phyloP scores from a whole-genome alignment of 2,329 filamentous ascomycete species.

The Fusarium verticillioides region DNA sequence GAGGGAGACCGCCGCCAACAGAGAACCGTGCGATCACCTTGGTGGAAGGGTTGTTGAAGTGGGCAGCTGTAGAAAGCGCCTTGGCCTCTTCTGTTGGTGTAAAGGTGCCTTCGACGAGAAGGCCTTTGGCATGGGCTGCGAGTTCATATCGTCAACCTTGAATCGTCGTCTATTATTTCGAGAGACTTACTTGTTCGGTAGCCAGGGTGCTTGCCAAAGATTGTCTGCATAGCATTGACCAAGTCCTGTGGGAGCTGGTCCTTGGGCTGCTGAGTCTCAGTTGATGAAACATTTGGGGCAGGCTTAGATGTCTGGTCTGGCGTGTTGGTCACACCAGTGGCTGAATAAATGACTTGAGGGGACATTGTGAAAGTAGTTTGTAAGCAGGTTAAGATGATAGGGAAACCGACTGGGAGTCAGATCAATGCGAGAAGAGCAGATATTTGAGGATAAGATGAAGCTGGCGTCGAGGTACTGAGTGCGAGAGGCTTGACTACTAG shows the following conservation, averaged over 20 bases:
- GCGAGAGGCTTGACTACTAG: too few species aligned
- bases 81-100: slow-evolving; percentile 18
- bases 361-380: not conserved
- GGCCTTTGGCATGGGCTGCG: slow-evolving; percentile 8
- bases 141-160: too few species aligned
- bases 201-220: slow-evolving; percentile 25
- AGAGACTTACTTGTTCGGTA: slow-evolving; percentile 17
- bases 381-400: fast-evolving
- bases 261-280: not conserved
- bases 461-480: fast-evolving
- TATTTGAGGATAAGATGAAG: not conserved
- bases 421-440: not conserved
- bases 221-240: slow-evolving; percentile 22
- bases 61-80: slow-evolving; percentile 9
- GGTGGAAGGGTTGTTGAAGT: slow-evolving; percentile 17
- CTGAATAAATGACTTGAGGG: not conserved
- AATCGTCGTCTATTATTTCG: too few species aligned
- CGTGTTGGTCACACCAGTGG: not conserved
- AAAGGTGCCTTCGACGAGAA: slow-evolving; percentile 21
- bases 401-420: fast-evolving
- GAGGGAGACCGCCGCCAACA: slow-evolving; percentile 18
- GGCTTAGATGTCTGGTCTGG: not conserved
- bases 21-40: slow-evolving; percentile 24
- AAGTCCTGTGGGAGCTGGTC: slow-evolving; percentile 7
- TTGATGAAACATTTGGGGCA: not conserved